These are phyloP conservation scores for Grosmannia clavigera DNA, from an alignment of 2,329 filamentous ascomycete genomes.

Conservation along the genomic window DNA sequence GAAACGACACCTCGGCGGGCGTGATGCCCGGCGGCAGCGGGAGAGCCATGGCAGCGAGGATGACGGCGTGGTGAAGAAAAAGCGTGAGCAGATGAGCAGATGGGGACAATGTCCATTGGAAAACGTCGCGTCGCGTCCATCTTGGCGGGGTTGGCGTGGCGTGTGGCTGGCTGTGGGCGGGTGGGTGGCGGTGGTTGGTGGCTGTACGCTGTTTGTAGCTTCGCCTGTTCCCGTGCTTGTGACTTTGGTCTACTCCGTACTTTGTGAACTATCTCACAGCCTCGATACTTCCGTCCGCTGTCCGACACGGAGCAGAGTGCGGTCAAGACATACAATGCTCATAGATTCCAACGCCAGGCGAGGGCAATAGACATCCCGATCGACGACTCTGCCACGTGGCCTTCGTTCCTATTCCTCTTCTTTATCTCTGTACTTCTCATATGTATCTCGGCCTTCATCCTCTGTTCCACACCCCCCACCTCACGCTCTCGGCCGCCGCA, in stretches of 20 bases:
- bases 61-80: not conserved
- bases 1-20: constrained; percentile 80
- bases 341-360: too few species aligned
- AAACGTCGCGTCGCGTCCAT: not conserved
- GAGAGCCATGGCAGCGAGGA: constrained; percentile 29
- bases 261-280: too few species aligned
- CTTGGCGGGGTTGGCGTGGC: not conserved
- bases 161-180: not conserved
- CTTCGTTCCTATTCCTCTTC: too few species aligned
- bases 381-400: too few species aligned
- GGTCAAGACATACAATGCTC: too few species aligned
- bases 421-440: too few species aligned
- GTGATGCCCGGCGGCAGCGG: constrained; percentile 47
- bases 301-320: too few species aligned
- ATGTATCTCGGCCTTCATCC: too few species aligned
- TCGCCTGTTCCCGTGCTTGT: too few species aligned
- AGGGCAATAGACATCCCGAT: too few species aligned
- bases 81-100: not conserved
- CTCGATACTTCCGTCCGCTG: too few species aligned
- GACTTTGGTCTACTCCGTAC: too few species aligned
- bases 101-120: not conserved
- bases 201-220: not conserved
- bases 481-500: constrained; percentile 3
- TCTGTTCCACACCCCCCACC: not conserved
- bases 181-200: not conserved